A percentile compares a stretch with the other conserved stretches of the same genome.
phyloP scores from a whole-genome alignment of 805 yeast genomes.

The Dipodascopsis uninucleata region DNA sequence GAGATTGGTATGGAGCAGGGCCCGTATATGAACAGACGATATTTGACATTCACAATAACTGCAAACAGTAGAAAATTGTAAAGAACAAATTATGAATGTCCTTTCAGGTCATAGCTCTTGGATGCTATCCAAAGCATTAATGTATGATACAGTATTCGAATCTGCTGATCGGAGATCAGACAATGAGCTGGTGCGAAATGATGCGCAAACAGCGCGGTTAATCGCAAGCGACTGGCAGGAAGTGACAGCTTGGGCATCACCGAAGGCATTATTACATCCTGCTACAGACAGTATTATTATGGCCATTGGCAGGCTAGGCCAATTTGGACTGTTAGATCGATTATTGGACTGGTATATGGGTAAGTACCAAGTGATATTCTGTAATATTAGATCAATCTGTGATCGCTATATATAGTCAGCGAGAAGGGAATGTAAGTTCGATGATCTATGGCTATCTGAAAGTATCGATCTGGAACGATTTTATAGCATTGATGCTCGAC shows the following conservation, averaged over 20 bases:
- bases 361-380: constrained; percentile 1
- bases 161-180: constrained; percentile 14
- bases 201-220: constrained; percentile 1
- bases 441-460: no score
- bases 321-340: constrained; percentile 3
- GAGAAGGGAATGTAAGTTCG: no score
- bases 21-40: no score
- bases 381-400: no score
- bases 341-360: constrained; percentile 26
- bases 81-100: no score
- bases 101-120: no score
- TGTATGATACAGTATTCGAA: constrained; percentile 18
- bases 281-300: constrained; percentile 5
- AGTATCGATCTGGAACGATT: no score
- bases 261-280: constrained; percentile 19
- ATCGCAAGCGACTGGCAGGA: constrained; percentile 15
- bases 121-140: background rate
- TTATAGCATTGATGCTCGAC: no score
- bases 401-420: no score
- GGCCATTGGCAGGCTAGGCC: constrained; percentile 6
- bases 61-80: no score
- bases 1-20: no score
- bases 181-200: background rate
- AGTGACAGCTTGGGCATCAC: constrained; percentile 22
- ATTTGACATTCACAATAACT: no score